Percentiles rank a stretch among this genome's conserved stretches.
Evolutionary conservation across 2,329 filamentous ascomycete species (phyloP).

Genomic region (Camptophora hylomeconis): DNA sequence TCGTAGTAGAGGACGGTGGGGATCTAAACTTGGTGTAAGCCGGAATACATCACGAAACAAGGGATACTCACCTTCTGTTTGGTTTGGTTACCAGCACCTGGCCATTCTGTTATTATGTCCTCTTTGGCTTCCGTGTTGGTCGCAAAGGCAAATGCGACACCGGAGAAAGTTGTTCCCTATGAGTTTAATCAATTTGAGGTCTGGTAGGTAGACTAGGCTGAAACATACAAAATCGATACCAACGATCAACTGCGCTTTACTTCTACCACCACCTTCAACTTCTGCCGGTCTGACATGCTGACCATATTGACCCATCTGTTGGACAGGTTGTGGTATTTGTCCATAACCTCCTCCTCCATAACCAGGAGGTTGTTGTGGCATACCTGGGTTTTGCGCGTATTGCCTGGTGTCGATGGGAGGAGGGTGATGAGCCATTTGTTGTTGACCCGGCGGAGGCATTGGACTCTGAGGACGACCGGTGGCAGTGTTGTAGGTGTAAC

Average conservation of each 20-base stretch:
- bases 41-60: neutral
- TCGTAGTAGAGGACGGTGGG: conserved; percentile 99
- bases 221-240: conserved; percentile 88
- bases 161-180: conserved; percentile 93
- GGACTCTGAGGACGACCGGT: conserved; percentile 40
- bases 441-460: conserved; percentile 31
- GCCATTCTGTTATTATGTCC: conserved; percentile 98
- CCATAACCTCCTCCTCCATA: conserved; percentile 26
- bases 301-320: conserved; percentile 21
- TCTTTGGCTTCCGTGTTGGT: conserved; percentile 97
- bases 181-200: conserved; percentile 4
- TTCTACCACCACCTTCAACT: conserved; percentile 76
- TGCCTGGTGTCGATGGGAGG: conserved; percentile 43
- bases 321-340: conserved; percentile 17
- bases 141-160: conserved; percentile 83
- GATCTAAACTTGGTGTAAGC: conserved; percentile 47
- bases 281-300: conserved; percentile 39
- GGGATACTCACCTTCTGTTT: conserved; percentile 73
- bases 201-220: conserved; percentile 1
- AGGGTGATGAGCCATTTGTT: conserved; percentile 31
- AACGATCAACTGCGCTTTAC: conserved; percentile 94
- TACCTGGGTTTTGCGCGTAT: conserved; percentile 32
- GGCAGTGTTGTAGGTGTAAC: conserved; percentile 45
- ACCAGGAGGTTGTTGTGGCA: conserved; percentile 29
- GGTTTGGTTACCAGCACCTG: conserved; percentile 89